Evolutionary conservation across 805 yeast species (phyloP), one percentile per base, ranked within the genome.

Genomic region (Debaryomyces maramus): DNA sequence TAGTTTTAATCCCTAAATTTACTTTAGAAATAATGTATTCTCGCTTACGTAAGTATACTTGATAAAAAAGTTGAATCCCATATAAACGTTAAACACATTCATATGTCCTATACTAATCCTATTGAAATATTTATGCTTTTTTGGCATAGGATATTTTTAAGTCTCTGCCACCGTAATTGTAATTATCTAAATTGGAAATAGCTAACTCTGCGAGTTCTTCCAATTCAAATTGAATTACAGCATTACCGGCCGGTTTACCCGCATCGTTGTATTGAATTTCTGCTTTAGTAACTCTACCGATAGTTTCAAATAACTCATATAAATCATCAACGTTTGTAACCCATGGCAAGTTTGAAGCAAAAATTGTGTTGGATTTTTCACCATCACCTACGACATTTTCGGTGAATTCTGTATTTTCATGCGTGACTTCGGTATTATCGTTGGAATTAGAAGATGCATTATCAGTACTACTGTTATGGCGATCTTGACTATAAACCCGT

Each of bases 241-340:
- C 97, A 47, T 73, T 67, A 21, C 97, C 98, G 1, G 83, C 72
- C 13, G 95, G 80, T 55, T 81, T 75, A 27, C 91, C 91, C 26
- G 65, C 63, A 3, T 70, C 58, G 47, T 75, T 75, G 52, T 61
- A 77, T 59, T 81, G 87, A 45, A 91, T 72, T 60, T 88, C 95
- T 15, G 97, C 96, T 31, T 74, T 75, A 29, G 63, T 69, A 13
- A 91, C 88, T 35, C 76, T 67, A 16, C 96, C 96, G 39, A 89
- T 78, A 26, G 91, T 83, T 58, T 84, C 91, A 59, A 90, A 90
- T 43, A 91, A 73, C 50, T 90, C 97, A 48, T 72, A 78, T 48
- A 91, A 74, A 63, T 91, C 97, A 42, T 83, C 81, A 49, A 83
- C 81, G 22, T 88, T 79, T n/a, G 97, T 90, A 38, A 89, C 83